Evolutionary conservation across 768 basidiomycete species (phyloP).

Genomic region (Leucocoprinus leucothites): DNA sequence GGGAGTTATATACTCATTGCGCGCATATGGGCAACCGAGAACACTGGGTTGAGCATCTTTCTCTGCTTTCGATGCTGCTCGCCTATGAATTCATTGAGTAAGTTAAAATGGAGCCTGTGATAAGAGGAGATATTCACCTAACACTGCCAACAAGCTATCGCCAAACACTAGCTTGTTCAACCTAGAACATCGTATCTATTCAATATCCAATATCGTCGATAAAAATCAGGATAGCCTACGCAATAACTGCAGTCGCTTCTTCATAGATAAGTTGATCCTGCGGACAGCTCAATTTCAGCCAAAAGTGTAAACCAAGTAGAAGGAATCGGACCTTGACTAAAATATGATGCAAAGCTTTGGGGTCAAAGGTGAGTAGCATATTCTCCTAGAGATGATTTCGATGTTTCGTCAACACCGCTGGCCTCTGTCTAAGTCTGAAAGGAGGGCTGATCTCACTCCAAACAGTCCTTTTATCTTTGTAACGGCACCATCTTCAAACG

Average conservation of each 20-base stretch:
- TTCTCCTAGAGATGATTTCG: conserved; percentile 17
- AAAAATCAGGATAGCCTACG: conserved; percentile 16
- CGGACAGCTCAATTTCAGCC: conserved; percentile 3
- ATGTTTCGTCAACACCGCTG: too few relatives aligned
- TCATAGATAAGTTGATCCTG: conserved; percentile 31
- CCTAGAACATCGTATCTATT: conserved; percentile 13
- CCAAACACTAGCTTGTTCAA: conserved; percentile 22
- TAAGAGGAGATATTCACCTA: conserved; percentile 15
- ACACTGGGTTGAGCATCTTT: conserved; percentile 45
- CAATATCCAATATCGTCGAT: not conserved
- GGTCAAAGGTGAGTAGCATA: conserved; percentile 38
- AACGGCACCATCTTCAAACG: conserved; percentile 27
- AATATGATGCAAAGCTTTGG: conserved; percentile 41
- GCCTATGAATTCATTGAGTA: conserved; percentile 20
- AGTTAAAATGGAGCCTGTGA: not conserved
- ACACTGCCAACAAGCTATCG: conserved; percentile 22
- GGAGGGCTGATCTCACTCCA: conserved; percentile 27
- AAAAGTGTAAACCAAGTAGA: too few relatives aligned
- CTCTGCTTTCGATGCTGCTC: conserved; percentile 39
- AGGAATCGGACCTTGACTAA: conserved; percentile 30
- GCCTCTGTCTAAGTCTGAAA: too few relatives aligned
- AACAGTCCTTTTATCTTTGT: conserved; percentile 30
- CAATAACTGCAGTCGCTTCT: conserved; percentile 22
- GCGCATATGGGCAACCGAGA: conserved; percentile 38
- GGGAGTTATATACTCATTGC: conserved; percentile 28